Base-by-base conservation (phyloP, 108 stramenopile genomes). In the Cyclotella kingstonii region DNA sequence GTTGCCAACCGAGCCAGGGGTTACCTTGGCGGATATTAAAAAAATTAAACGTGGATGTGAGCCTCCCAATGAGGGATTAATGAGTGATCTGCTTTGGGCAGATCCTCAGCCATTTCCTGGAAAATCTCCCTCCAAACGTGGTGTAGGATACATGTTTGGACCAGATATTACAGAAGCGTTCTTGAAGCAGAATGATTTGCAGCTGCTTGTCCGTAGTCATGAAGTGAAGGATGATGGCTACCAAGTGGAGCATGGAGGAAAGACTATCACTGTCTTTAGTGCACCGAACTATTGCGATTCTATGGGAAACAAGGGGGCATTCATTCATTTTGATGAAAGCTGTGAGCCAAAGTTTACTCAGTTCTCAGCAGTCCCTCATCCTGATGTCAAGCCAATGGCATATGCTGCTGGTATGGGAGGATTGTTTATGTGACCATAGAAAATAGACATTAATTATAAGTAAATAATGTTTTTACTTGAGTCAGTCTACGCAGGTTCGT, bases 241-340 rank as follows among this genome's bases (percentile, higher is more conserved):
- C 66, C 75, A 95, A 33, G 91, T 97, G n/a, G 98, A 98, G 81
- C 98, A 99, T 78, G 95, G 87, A n/a, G 97, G 96, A n/a, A 89
- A 93, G 70, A 94, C 94, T 35, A 92, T 99, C 41, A 99, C 98
- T 18, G 94, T 99, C 29, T 99, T 99, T 76, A 85, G 83, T 8
- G 98, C 98, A 28, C 98, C 98, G 6, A 99, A 99, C 77, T 99
- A 99, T 80, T 99, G 98, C 76, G 98, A 99, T 63, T 84, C 93
- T 44, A 99, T 99, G 98, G 98, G 97, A 23, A 99, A 99, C 78
- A 98, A 98, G 72, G 98, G 97, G 35, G 98, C 96, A 22, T 95
- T 95, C 63, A 96, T 98, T 60, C 92, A 90, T 63, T 95, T 98
- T 76, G 77, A 82, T 28, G 82, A 73, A 39, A 66, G 50, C 6